Conservation (phyloP, 306 rosid species). For the Leucaena leucocephala region DNA sequence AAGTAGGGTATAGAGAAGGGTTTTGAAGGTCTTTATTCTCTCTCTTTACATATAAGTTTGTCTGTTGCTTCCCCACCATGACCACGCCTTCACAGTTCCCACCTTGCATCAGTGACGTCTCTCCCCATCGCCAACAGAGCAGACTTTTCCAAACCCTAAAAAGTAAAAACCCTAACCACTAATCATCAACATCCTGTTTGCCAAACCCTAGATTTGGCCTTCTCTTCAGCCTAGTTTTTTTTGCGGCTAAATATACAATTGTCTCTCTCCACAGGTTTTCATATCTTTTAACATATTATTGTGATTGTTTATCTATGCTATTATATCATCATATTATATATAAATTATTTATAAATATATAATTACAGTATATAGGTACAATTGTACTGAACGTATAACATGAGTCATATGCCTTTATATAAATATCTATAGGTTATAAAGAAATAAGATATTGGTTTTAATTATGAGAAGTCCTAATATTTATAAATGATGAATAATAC, state of each 20-base stretch:
- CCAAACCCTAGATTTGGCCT: neutral
- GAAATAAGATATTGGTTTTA: too few relatives aligned
- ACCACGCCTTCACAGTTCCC: slow-evolving; percentile 2
- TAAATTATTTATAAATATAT: too few relatives aligned
- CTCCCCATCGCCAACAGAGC: slow-evolving; percentile 37
- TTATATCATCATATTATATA: neutral
- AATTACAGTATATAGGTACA: neutral
- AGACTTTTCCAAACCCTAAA: slow-evolving; percentile 24
- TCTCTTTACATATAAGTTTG: neutral
- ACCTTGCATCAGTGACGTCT: slow-evolving; percentile 43
- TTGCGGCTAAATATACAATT: neutral
- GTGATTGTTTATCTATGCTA: too few relatives aligned
- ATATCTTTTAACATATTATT: too few relatives aligned
- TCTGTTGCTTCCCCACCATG: slow-evolving; percentile 6
- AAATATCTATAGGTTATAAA: neutral
- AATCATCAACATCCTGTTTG: neutral
- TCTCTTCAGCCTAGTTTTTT: neutral
- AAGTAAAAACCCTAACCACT: slow-evolving; percentile 6
- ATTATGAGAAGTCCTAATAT: too few relatives aligned
- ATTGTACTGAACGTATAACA: neutral
- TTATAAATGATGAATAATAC: too few relatives aligned
- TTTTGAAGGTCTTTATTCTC: slow-evolving; percentile 19
- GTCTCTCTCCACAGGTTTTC: neutral
- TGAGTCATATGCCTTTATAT: neutral
- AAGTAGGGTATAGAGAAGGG: slow-evolving; percentile 9